Evolutionary conservation across 179 eudicot genomes (phyloP), one percentile per base, ranked within the genome.

Genomic region (Nepenthes alata): DNA sequence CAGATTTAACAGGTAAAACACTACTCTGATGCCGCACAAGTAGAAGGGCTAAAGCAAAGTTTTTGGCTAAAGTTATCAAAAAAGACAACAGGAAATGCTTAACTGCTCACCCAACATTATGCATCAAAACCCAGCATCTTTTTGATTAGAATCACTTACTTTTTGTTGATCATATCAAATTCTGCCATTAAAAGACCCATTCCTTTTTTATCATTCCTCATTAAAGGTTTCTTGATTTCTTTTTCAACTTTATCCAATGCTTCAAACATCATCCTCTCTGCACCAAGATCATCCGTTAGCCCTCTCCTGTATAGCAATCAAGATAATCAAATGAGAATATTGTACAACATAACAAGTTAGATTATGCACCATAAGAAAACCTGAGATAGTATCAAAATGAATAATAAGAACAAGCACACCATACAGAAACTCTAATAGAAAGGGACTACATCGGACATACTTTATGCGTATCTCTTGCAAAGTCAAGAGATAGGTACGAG

Each of bases 201-300:
- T 69, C 87, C 90, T 73, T 87, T 71, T 71, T 87, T 78, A 76
- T 93, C 94, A 73, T 82, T 68, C 72, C 97, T 77, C 97, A 90
- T 68, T 9, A 89, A 87, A 41, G 98, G 95, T 55, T 85, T 89
- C 73, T 85, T 85, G 63, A 87, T 49, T 61, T 89, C 85, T 60
- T 85, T 87, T 69, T 93, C 98, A 69, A 93, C 79, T 63, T 82
- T 93, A 11, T 90, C 97, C 67, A 93, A 74, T 25, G 97, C 98
- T 44, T 85, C 91, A 76, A 87, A 81, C 98, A 85, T 85, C 98
- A 93, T 68, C 37, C 82, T 78, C 82, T 89, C 95, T 6, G 81
- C 85, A 69, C 97, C 98, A 63, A 90, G 84, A 10, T 87, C 85
- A 72, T 93, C 98, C 71, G 82, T 39, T 52, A 90, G 83, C 56